phyloP scores from a whole-genome alignment of 2,329 filamentous ascomycete genomes.

The Aspergillus clavatus region DNA sequence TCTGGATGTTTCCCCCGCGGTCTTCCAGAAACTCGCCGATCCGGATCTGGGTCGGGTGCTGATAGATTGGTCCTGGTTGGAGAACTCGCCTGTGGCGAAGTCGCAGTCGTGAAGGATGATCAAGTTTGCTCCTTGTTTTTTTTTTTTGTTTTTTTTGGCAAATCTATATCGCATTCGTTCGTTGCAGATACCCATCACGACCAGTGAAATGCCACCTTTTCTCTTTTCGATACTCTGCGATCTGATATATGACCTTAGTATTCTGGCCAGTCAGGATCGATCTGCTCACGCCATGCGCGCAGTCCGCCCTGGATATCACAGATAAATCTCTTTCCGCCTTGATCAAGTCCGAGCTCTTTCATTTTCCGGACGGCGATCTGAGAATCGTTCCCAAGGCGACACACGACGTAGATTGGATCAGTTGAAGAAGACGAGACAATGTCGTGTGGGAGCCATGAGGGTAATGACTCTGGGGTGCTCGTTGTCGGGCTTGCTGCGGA shows the following conservation, averaged over 20 bases:
- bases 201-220: neutral
- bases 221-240: no score
- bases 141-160: no score
- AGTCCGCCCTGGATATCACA: conserved; percentile 42
- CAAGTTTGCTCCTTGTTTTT: neutral
- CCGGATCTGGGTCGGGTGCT: conserved; percentile 44
- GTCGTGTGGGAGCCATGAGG: conserved; percentile 27
- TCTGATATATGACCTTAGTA: conserved; percentile 24
- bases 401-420: conserved; percentile 42
- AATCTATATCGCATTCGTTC: no score
- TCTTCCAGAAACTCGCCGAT: conserved; percentile 47
- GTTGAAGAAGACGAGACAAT: conserved; percentile 19
- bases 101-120: conserved; percentile 7
- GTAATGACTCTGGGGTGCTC: conserved; percentile 9
- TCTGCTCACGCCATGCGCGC: conserved; percentile 39
- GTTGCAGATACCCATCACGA: neutral
- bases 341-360: conserved; percentile 36
- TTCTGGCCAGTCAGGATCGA: conserved; percentile 40
- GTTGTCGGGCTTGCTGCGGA: conserved; percentile 1
- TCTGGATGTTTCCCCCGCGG: conserved; percentile 47
- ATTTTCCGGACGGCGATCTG: conserved; percentile 42
- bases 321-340: conserved; percentile 30
- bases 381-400: conserved; percentile 47
- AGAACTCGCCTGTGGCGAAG: conserved; percentile 26
- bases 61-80: conserved; percentile 50